Evolutionary conservation across 2,329 filamentous ascomycete species (phyloP).

Genomic region (Paramyrothecium sp.): DNA sequence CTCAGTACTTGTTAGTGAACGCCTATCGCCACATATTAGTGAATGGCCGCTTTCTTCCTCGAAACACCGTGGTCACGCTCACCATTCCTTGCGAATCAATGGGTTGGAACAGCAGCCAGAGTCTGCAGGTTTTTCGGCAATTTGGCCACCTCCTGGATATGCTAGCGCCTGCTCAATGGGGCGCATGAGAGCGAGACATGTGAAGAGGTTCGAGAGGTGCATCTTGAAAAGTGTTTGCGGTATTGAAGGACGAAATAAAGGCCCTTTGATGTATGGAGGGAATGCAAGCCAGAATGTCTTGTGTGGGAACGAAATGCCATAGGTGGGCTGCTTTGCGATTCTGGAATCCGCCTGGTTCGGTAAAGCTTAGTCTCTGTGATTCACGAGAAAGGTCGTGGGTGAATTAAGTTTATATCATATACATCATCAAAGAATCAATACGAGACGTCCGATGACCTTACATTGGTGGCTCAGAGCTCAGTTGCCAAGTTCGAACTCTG

Average conservation of each 20-base stretch:
- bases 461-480: background rate
- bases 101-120: slow-evolving; percentile 8
- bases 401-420: background rate
- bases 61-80: background rate
- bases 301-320: too few species aligned
- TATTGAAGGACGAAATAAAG: background rate
- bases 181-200: background rate
- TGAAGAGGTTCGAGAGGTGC: background rate
- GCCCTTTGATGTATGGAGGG: too few species aligned
- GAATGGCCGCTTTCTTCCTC: background rate
- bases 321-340: too few species aligned
- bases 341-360: too few species aligned
- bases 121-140: background rate
- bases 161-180: background rate
- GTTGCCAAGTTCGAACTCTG: background rate
- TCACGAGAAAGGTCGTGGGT: background rate
- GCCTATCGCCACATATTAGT: slow-evolving; percentile 4
- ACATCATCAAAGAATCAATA: background rate
- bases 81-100: slow-evolving; percentile 15
- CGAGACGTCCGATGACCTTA: background rate
- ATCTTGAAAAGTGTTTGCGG: background rate
- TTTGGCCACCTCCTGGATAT: background rate
- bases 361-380: too few species aligned
- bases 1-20: slow-evolving; percentile 10
- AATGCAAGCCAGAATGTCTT: too few species aligned